These are phyloP conservation scores for Tricholoma furcatifolium DNA, from an alignment of 768 basidiomycete species.

Conservation along the genomic window DNA sequence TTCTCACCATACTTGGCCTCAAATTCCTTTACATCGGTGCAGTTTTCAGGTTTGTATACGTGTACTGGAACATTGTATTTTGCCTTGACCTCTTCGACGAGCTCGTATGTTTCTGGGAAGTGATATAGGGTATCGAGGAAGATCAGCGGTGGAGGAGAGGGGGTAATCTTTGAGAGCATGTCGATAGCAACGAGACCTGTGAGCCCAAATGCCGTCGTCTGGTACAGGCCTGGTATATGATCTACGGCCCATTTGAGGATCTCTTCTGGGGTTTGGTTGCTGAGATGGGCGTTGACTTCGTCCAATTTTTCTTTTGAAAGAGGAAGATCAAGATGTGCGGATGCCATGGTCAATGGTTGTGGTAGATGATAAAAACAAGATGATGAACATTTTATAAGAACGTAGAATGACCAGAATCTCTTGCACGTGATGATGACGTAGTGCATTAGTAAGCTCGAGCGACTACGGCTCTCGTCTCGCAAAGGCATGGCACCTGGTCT, in stretches of 20 bases:
- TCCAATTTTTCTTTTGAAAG: slow-evolving; percentile 57
- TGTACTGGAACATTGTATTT: slow-evolving; percentile 73
- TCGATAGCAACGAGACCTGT: slow-evolving; percentile 93
- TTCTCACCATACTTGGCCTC: slow-evolving; percentile 75
- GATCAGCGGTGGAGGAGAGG: slow-evolving; percentile 76
- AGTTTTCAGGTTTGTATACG: slow-evolving; percentile 78
- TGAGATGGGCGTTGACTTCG: slow-evolving; percentile 73
- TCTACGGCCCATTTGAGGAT: slow-evolving; percentile 85
- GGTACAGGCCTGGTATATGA: slow-evolving; percentile 77
- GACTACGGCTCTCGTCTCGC: no score
- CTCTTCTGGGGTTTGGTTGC: slow-evolving; percentile 70
- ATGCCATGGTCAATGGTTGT: slow-evolving; percentile 9
- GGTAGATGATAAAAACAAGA: slow-evolving; percentile 5
- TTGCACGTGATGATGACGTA: no score
- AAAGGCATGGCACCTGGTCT: no score
- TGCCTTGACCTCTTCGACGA: slow-evolving; percentile 78
- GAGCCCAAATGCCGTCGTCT: slow-evolving; percentile 96
- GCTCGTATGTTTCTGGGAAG: slow-evolving; percentile 88
- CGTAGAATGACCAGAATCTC: no score
- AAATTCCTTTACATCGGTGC: slow-evolving; percentile 68
- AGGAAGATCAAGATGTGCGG: slow-evolving; percentile 54
- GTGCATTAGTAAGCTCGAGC: no score
- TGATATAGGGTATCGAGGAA: slow-evolving; percentile 98
- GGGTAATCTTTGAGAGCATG: slow-evolving; percentile 86
- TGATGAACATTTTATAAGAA: slow-evolving; percentile 7